Evolutionary conservation across 1,284 basidiomycete genomes (phyloP), one percentile per base, ranked within the genome.

Genomic region (Trichosporon coremiiforme): DNA sequence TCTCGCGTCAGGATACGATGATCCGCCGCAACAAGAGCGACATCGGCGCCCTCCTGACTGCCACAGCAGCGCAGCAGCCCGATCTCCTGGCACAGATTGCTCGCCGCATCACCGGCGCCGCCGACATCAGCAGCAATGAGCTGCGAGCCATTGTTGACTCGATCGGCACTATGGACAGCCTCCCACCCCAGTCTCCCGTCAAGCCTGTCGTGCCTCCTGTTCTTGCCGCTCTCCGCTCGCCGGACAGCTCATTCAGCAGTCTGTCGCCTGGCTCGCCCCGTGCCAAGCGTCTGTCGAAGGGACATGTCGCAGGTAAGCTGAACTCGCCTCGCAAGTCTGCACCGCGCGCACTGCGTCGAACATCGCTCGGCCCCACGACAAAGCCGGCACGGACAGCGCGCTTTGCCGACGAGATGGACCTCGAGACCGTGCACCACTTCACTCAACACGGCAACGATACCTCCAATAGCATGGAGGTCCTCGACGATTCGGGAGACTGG

Each of bases 1-100:
- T 94, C n/a, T 91, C 91, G 25, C 85, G 92, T 68, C 91, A 90
- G 76, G 93, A 90, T 1, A 87, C 90, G 47, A 87, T 90, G 80
- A 84, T 94, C 60, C 87, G 87, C 25, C 90, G 92, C 68, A 89
- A 90, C 12, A 88, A 89, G 13, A 85, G 83, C 53, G 79, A 84
- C 50, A 85, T 94, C 65, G 85, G 64, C 4, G 41, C 38, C 4
- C 38, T 65, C 20, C 7, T 45, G 20, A 6, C 64, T 7, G 25
- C 36, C 2, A 41, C 38, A 8, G 38, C 25, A 10, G 38, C 45
- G 64, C 64, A 65, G 41, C 36, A 45, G 36, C 25, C 55, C 25
- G 53, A 60, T 7, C 50, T 65, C 6, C 22, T 65, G 25, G 36
- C 64, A 36, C 29, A 10, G n/a, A 57, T 68, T 20, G 53, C 41